phyloP scores from a whole-genome alignment of 2,329 filamentous ascomycete species.

The Davidsoniella virescens region DNA sequence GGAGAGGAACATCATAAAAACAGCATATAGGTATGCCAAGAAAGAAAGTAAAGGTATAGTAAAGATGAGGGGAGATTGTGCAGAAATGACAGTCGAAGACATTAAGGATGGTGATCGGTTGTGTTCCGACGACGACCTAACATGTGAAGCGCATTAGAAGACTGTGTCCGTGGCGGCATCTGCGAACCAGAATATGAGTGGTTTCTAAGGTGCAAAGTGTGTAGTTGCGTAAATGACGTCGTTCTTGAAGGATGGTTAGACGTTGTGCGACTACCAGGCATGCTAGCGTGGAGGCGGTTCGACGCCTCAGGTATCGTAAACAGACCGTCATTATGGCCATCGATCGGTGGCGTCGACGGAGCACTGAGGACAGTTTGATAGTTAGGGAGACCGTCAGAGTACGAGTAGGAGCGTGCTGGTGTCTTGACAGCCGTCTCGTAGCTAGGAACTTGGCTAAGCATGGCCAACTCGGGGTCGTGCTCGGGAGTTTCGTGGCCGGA shows the following conservation, averaged over 20 bases:
- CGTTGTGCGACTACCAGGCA: conserved; percentile 11
- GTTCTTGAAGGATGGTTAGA: conserved; percentile 12
- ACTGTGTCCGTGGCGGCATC: conserved; percentile 13
- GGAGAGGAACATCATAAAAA: too few relatives aligned
- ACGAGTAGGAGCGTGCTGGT: conserved; percentile 37
- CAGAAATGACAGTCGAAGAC: background rate
- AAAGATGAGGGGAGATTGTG: background rate
- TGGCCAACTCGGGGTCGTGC: conserved; percentile 41
- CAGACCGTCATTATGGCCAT: conserved; percentile 10
- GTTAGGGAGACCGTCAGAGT: conserved; percentile 43
- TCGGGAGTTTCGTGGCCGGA: conserved; percentile 40
- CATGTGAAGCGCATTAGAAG: conserved; percentile 11
- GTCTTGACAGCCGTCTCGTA: conserved; percentile 59
- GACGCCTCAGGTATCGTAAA: conserved; percentile 11
- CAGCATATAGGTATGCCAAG: background rate
- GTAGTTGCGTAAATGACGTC: conserved; percentile 11
- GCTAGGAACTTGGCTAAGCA: conserved; percentile 58
- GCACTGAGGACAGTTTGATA: conserved; percentile 44
- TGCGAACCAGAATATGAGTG: conserved; percentile 13
- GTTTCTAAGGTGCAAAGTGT: conserved; percentile 11
- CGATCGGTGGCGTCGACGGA: conserved; percentile 10
- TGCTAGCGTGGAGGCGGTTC: conserved; percentile 9
- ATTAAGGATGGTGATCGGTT: too few relatives aligned
- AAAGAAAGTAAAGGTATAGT: background rate
- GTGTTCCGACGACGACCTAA: conserved; percentile 8